phyloP scores from a whole-genome alignment of 2,329 filamentous ascomycete genomes.

The Beauveria sp. region DNA sequence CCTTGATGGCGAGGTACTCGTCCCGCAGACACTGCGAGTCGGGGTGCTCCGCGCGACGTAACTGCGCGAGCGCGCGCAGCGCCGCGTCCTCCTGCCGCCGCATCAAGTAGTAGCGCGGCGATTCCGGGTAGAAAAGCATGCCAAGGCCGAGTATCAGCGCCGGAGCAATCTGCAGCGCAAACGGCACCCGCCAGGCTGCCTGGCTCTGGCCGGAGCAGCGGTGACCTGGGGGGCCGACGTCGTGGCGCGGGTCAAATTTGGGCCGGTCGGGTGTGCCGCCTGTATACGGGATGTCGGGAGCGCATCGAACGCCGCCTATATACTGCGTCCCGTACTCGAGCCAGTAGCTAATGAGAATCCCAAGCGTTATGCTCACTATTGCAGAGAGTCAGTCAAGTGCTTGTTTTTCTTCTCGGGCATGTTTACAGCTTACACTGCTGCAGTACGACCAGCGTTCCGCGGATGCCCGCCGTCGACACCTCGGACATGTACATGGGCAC shows the following conservation, averaged over 20 bases:
- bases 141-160: conserved; percentile 46
- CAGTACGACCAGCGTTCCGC: conserved; percentile 38
- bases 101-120: conserved; percentile 28
- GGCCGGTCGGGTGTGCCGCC: conserved; percentile 30
- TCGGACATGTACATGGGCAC: conserved; percentile 40
- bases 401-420: not conserved
- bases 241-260: conserved; percentile 34
- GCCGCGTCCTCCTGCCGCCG: conserved; percentile 23
- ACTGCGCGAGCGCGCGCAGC: conserved; percentile 21
- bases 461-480: conserved; percentile 39
- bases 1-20: conserved; percentile 30
- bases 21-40: conserved; percentile 22
- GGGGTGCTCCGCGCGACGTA: conserved; percentile 24
- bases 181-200: conserved; percentile 38
- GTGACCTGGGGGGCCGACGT: conserved; percentile 29
- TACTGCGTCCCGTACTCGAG: conserved; percentile 33
- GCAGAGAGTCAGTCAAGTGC: not conserved
- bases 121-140: conserved; percentile 43
- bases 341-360: conserved; percentile 37
- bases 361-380: conserved; percentile 30
- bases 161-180: conserved; percentile 46
- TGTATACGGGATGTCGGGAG: conserved; percentile 37
- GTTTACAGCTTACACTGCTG: conserved; percentile 23
- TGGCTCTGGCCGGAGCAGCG: conserved; percentile 36
- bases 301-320: conserved; percentile 37